Conservation (phyloP, 169 alveolate genomes). For the Eimeria maxima region DNA sequence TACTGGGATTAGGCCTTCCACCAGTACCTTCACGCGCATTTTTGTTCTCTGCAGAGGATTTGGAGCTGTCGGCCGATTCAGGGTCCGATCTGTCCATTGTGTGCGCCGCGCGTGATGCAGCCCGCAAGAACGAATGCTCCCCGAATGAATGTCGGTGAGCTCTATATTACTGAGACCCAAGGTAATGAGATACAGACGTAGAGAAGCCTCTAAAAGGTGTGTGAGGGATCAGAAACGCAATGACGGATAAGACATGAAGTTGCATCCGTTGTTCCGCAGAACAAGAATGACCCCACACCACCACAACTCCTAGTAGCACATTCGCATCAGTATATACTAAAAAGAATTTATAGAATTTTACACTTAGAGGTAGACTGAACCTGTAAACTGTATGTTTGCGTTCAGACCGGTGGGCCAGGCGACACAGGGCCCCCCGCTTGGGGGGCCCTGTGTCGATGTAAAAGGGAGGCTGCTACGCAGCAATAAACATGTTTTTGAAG, state of each 20-base stretch:
- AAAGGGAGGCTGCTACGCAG: neutral
- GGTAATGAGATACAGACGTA: neutral
- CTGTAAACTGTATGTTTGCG: too few relatives aligned
- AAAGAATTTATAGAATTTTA: neutral
- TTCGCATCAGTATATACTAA: neutral
- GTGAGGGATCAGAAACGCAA: neutral
- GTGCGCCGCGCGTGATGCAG: neutral
- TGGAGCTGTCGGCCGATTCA: constrained; percentile 26
- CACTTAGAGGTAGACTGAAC: neutral
- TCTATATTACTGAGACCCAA: neutral
- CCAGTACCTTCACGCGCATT: neutral
- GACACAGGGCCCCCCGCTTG: neutral
- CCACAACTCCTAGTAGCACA: neutral
- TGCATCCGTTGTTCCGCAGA: neutral
- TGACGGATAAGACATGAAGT: neutral
- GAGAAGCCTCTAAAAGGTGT: neutral
- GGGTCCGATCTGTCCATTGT: constrained; percentile 32
- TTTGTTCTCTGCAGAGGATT: neutral
- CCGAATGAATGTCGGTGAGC: neutral
- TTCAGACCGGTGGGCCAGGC: neutral
- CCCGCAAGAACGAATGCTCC: neutral
- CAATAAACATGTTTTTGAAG: neutral
- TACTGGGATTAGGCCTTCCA: constrained; percentile 1
- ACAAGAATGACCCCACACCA: constrained; percentile 5
- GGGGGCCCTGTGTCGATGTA: neutral